Conservation (phyloP, 208 protist genomes). For the Strigomonas oncopelti region DNA sequence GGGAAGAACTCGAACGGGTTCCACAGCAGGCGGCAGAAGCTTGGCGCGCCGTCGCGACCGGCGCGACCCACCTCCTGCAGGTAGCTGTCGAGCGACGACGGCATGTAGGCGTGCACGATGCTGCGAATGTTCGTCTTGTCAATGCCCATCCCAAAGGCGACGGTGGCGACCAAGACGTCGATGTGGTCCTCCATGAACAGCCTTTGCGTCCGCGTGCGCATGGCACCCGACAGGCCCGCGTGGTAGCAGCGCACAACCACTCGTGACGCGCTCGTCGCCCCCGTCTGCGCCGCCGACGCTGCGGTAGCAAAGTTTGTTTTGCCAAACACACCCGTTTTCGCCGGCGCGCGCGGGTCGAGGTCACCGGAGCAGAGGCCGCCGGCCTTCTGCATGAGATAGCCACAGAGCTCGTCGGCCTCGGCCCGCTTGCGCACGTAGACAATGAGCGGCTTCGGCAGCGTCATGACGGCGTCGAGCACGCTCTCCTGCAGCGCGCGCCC, state of each 20-base stretch:
- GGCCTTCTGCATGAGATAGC: not conserved
- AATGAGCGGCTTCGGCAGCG: constrained; percentile 82
- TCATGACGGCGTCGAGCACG: constrained; percentile 51
- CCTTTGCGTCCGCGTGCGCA: constrained; percentile 78
- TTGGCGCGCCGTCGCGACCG: constrained; percentile 89
- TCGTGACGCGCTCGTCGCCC: not conserved
- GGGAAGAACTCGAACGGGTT: constrained; percentile 93
- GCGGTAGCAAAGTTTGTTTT: constrained; percentile 5
- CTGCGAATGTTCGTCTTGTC: constrained; percentile 98
- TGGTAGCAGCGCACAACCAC: constrained; percentile 78
- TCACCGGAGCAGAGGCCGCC: not conserved
- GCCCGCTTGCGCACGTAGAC: constrained; percentile 82
- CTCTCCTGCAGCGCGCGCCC: not conserved
- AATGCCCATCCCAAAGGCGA: constrained; percentile 98
- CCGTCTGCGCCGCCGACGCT: not conserved
- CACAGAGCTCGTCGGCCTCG: constrained; percentile 73
- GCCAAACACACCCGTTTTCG: not conserved
- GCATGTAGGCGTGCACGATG: constrained; percentile 96
- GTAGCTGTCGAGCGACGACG: constrained; percentile 97
- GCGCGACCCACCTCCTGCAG: constrained; percentile 97
- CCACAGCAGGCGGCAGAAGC: constrained; percentile 80
- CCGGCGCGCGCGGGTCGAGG: not conserved
- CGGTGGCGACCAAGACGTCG: constrained; percentile 95
- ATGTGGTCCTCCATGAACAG: constrained; percentile 88
- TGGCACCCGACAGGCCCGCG: constrained; percentile 72